A percentile compares a stretch with the other conserved stretches of the same genome.
phyloP scores from a whole-genome alignment of 2,329 filamentous ascomycete species.

The Penicillium sp. region DNA sequence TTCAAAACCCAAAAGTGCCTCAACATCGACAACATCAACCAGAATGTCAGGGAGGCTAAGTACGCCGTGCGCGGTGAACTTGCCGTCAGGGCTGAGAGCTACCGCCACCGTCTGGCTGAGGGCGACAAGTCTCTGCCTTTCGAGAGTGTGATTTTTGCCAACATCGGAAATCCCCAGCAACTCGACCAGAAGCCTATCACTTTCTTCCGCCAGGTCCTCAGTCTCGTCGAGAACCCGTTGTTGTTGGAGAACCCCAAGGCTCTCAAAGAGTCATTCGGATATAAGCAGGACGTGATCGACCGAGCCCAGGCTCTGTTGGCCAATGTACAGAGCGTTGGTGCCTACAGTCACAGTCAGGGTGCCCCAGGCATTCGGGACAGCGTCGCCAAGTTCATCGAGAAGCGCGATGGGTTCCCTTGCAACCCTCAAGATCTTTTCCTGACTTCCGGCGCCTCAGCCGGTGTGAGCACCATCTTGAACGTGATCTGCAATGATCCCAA shows the following conservation, averaged over 20 bases:
- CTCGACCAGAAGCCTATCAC: conserved; percentile 98
- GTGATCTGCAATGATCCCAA: conserved; percentile 75
- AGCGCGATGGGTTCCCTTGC: conserved; percentile 84
- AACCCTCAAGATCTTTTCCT: conserved; percentile 81
- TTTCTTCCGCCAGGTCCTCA: conserved; percentile 96
- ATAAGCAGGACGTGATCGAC: conserved; percentile 84
- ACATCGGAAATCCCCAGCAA: conserved; percentile 98
- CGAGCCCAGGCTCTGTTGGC: conserved; percentile 76
- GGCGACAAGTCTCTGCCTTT: conserved; percentile 67
- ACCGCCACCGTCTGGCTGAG: conserved; percentile 66
- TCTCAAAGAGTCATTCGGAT: conserved; percentile 71
- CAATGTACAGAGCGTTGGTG: conserved; percentile 85
- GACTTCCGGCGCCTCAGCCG: conserved; percentile 84
- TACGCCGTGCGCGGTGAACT: conserved; percentile 97
- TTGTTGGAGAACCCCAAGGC: conserved; percentile 79
- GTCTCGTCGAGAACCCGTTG: conserved; percentile 82
- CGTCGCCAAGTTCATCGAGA: conserved; percentile 87
- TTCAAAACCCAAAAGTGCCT: conserved; percentile 50
- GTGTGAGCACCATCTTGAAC: conserved; percentile 89
- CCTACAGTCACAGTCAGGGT: conserved; percentile 93
- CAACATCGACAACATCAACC: conserved; percentile 86
- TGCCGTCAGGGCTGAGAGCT: conserved; percentile 87
- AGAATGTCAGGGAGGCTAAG: conserved; percentile 76
- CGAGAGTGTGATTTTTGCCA: conserved; percentile 86
- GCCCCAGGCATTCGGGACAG: conserved; percentile 81